Conservation (phyloP, 1,139 yeast species). For the Geotrichum siamense region DNA sequence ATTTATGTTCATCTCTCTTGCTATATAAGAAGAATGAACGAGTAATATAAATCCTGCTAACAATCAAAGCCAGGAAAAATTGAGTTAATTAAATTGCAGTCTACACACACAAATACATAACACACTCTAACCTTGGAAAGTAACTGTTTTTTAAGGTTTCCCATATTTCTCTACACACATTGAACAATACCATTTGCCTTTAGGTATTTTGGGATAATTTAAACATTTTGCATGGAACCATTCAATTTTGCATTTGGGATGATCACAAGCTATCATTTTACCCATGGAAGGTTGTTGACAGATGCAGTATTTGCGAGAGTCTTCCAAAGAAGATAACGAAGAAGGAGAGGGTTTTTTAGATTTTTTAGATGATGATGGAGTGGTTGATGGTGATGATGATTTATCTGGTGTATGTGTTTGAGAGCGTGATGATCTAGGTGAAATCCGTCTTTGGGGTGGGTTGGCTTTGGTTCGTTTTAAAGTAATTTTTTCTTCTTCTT, state of each 20-base stretch:
- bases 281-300: constrained; percentile 11
- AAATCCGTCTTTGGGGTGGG: too few relatives aligned
- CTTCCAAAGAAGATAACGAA: not conserved
- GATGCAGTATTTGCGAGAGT: constrained; percentile 4
- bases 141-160: not conserved
- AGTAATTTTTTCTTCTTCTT: too few relatives aligned
- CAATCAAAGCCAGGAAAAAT: too few relatives aligned
- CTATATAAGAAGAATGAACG: too few relatives aligned
- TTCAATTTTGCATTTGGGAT: constrained; percentile 7
- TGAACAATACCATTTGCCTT: constrained; percentile 16
- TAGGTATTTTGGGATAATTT: constrained; percentile 5
- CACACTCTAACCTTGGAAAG: too few relatives aligned
- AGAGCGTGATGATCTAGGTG: too few relatives aligned
- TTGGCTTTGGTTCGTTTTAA: too few relatives aligned
- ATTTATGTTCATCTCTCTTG: too few relatives aligned
- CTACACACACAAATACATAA: too few relatives aligned
- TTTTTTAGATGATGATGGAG: not conserved
- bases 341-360: not conserved
- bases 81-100: too few relatives aligned
- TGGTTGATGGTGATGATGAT: not conserved
- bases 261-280: constrained; percentile 14
- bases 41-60: too few relatives aligned
- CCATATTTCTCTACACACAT: constrained; percentile 9
- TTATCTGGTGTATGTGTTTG: not conserved
- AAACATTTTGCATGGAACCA: constrained; percentile 13